phyloP scores from a whole-genome alignment of 306 rosid species.

The Styphnolobium japonicum region DNA sequence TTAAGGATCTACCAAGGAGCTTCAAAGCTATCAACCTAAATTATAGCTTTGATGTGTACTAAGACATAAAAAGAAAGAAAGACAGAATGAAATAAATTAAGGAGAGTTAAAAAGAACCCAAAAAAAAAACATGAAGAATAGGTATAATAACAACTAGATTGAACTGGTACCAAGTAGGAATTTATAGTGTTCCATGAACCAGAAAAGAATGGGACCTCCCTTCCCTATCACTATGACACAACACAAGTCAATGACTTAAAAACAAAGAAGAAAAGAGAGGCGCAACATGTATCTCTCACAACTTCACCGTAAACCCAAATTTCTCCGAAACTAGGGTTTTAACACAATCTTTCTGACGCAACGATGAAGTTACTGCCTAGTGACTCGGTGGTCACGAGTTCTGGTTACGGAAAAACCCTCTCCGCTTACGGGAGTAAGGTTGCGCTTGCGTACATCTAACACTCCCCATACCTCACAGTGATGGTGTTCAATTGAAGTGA shows the following conservation, averaged over 20 bases:
- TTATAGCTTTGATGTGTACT: no score
- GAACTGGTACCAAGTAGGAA: neutral
- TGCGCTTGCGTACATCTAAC: neutral
- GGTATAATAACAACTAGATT: neutral
- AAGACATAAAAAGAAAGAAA: no score
- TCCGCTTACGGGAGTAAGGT: neutral
- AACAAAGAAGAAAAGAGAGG: neutral
- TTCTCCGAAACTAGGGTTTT: neutral
- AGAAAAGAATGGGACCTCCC: neutral
- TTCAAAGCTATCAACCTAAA: no score
- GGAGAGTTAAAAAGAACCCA: no score
- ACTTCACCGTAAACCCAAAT: conserved; percentile 15
- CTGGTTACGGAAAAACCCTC: neutral
- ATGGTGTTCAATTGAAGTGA: no score
- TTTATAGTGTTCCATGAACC: neutral
- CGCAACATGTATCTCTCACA: neutral
- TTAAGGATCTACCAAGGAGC: conserved; percentile 1
- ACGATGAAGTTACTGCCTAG: neutral
- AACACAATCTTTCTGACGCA: neutral
- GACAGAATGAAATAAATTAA: no score
- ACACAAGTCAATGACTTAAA: neutral
- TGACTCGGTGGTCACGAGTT: neutral
- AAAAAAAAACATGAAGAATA: no score
- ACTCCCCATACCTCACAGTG: neutral
- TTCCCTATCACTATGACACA: neutral